These are phyloP conservation scores for Termitomyces sp. DNA, from an alignment of 1,284 basidiomycete species.

Conservation along the genomic window DNA sequence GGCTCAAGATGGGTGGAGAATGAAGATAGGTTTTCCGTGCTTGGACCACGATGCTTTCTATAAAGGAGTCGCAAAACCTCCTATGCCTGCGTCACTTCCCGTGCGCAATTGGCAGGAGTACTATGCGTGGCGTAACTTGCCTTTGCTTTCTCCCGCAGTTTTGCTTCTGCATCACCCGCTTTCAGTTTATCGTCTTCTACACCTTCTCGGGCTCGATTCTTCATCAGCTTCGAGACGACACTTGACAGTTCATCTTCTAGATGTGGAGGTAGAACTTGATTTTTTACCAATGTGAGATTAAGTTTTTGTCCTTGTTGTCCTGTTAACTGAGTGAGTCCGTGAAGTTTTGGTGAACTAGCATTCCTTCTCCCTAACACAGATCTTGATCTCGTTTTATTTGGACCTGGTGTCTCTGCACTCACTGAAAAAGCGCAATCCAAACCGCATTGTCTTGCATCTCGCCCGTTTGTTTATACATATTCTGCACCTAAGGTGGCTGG, in stretches of 20 bases:
- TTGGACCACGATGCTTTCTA: slow-evolving; percentile 10
- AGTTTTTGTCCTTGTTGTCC: background rate
- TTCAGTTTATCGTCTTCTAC: slow-evolving; percentile 14
- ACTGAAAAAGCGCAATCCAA: slow-evolving; percentile 1
- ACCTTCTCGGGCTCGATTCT: slow-evolving; percentile 13
- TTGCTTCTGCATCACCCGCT: slow-evolving; percentile 21
- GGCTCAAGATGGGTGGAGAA: slow-evolving; percentile 11
- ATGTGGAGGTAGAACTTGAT: slow-evolving; percentile 10
- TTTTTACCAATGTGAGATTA: slow-evolving; percentile 15
- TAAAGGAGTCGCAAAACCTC: background rate
- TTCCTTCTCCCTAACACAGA: slow-evolving; percentile 19
- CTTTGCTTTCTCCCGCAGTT: slow-evolving; percentile 20
- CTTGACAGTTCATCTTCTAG: slow-evolving; percentile 15
- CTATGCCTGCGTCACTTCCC: slow-evolving; percentile 12
- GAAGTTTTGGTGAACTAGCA: slow-evolving; percentile 18
- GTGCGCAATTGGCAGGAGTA: slow-evolving; percentile 23
- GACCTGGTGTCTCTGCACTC: slow-evolving; percentile 1
- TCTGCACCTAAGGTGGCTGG: slow-evolving; percentile 10
- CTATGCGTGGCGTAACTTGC: slow-evolving; percentile 20
- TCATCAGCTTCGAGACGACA: slow-evolving; percentile 5
- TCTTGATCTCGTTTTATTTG: slow-evolving; percentile 18
- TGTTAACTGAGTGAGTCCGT: background rate
- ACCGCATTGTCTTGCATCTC: slow-evolving; percentile 10
- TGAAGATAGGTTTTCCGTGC: slow-evolving; percentile 13
- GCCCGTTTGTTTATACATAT: slow-evolving; percentile 14